Evolutionary conservation across 164 flowering plant species (phyloP).

Genomic region (Annona squamosa): DNA sequence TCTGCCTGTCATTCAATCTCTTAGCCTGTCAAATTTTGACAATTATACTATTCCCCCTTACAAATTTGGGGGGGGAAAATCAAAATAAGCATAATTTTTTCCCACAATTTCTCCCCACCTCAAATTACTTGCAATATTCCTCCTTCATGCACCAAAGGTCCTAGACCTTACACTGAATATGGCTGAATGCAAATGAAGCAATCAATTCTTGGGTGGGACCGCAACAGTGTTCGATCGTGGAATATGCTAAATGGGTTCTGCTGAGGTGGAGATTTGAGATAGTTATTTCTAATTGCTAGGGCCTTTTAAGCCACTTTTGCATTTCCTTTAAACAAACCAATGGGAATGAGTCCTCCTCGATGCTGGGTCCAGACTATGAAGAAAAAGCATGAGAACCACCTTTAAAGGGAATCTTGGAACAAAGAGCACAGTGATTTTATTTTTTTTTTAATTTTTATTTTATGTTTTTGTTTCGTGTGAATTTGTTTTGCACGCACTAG

Average conservation of each 20-base stretch:
- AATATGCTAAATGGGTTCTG: not conserved
- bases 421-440: constrained; percentile 1
- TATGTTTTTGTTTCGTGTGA: no score
- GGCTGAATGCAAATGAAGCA: not conserved
- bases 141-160: not conserved
- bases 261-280: not conserved
- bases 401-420: constrained; percentile 16
- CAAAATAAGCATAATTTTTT: no score
- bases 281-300: not conserved
- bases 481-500: constrained; percentile 13
- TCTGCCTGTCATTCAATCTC: not conserved
- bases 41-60: no score
- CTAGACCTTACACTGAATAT: not conserved
- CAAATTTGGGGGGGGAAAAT: no score
- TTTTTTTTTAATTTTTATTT: no score
- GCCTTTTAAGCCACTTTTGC: not conserved
- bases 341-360: constrained; percentile 7
- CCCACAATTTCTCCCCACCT: not conserved
- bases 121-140: not conserved
- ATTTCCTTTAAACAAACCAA: not conserved
- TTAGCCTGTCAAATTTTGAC: not conserved
- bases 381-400: constrained; percentile 9
- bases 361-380: constrained; percentile 4
- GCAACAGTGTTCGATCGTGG: not conserved
- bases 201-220: not conserved